These are phyloP conservation scores for Helenozyma baotianmanensis DNA, from an alignment of 805 yeast species.

Conservation along the genomic window DNA sequence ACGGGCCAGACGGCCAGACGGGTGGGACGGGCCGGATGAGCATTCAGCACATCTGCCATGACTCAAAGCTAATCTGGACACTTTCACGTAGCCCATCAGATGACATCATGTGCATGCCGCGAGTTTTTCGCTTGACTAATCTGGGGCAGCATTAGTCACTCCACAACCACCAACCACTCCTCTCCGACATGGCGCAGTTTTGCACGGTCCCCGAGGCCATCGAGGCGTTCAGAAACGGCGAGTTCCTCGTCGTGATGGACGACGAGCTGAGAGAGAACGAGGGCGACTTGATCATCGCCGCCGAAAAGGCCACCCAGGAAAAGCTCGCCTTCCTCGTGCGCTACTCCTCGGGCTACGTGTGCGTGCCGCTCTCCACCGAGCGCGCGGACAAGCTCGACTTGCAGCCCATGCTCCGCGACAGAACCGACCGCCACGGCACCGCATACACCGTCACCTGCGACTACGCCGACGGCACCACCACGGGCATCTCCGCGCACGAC, in stretches of 20 bases:
- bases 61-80: too few relatives aligned
- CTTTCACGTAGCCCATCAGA: too few relatives aligned
- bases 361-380: conserved; percentile 78
- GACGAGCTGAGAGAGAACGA: conserved; percentile 95
- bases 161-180: neutral
- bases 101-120: too few relatives aligned
- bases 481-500: conserved; percentile 95
- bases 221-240: conserved; percentile 63
- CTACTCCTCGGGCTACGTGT: conserved; percentile 84
- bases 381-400: conserved; percentile 77
- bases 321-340: conserved; percentile 94
- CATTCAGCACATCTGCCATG: too few relatives aligned
- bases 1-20: too few relatives aligned
- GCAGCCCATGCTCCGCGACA: conserved; percentile 65
- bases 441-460: conserved; percentile 96
- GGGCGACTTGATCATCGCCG: conserved; percentile 96
- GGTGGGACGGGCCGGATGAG: too few relatives aligned
- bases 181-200: conserved; percentile 26
- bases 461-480: conserved; percentile 81
- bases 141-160: neutral
- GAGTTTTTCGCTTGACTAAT: neutral
- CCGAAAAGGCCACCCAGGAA: conserved; percentile 68
- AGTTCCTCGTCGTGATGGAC: conserved; percentile 93
- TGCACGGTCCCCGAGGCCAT: conserved; percentile 65
- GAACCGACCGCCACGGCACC: conserved; percentile 84